Evolutionary conservation across 2,329 filamentous ascomycete genomes (phyloP).

Genomic region (Fusarium pseudonygamai): DNA sequence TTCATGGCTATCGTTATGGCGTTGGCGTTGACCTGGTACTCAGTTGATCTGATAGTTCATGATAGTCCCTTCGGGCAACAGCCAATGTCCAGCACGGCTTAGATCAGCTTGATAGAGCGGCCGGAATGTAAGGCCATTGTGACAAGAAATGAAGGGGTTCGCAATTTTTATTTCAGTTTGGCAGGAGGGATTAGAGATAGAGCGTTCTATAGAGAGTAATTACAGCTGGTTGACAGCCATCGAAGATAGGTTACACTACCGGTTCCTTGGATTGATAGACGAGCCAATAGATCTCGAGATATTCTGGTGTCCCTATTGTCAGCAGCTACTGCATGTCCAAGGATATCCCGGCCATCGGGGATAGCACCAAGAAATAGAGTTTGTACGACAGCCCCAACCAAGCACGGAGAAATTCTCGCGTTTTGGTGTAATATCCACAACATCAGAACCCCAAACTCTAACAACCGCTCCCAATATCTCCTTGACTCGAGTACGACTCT

Average conservation of each 20-base stretch:
- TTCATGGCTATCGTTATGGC: not conserved
- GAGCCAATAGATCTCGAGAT: not conserved
- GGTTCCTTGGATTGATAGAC: not conserved
- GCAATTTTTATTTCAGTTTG: too few species aligned
- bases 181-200: too few species aligned
- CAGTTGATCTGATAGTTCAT: not conserved
- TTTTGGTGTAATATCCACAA: not conserved
- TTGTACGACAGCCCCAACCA: not conserved
- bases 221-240: too few species aligned
- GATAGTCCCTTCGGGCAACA: too few species aligned
- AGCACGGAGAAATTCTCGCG: not conserved
- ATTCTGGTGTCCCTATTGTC: not conserved
- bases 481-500: too few species aligned
- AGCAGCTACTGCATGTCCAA: not conserved
- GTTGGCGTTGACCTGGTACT: not conserved
- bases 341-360: not conserved
- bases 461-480: not conserved
- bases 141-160: too few species aligned
- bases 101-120: too few species aligned
- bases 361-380: not conserved
- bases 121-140: too few species aligned
- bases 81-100: too few species aligned
- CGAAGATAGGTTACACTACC: too few species aligned
- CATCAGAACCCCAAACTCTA: not conserved
- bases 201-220: too few species aligned